phyloP scores from a whole-genome alignment of 352 stramenopile genomes.

The Phytophthora meadii region DNA sequence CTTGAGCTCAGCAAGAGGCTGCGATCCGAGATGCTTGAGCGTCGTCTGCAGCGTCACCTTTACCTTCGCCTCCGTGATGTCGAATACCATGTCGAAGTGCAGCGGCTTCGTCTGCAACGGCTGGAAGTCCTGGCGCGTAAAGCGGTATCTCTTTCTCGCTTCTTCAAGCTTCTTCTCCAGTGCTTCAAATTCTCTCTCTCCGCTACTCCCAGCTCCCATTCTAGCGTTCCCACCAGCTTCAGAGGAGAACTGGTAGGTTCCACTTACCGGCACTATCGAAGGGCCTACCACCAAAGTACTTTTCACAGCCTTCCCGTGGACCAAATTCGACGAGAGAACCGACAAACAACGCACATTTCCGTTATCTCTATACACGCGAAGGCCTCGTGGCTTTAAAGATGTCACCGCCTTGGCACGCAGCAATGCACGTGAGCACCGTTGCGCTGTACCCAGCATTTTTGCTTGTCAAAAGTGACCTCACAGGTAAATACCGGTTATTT shows the following conservation, averaged over 20 bases:
- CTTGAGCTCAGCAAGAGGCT: constrained; percentile 62
- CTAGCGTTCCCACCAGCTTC: not conserved
- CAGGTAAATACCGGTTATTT: not conserved
- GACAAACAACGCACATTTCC: constrained; percentile 16
- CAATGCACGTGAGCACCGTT: constrained; percentile 12
- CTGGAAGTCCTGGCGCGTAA: constrained; percentile 71
- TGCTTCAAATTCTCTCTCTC: not conserved
- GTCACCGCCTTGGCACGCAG: constrained; percentile 10
- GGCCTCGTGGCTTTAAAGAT: not conserved
- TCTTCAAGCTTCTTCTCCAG: constrained; percentile 9
- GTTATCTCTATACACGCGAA: constrained; percentile 1
- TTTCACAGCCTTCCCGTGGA: not conserved
- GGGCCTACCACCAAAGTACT: not conserved
- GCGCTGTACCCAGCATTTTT: constrained; percentile 6
- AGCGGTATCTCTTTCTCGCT: constrained; percentile 71
- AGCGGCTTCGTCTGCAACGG: constrained; percentile 70
- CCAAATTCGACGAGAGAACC: constrained; percentile 7
- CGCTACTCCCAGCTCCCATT: not conserved
- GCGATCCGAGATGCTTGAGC: constrained; percentile 50
- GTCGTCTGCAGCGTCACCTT: constrained; percentile 80
- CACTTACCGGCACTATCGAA: not conserved
- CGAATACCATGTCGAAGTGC: constrained; percentile 86
- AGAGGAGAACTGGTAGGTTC: constrained; percentile 7
- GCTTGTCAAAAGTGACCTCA: constrained; percentile 4
- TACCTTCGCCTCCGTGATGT: constrained; percentile 65